Evolutionary conservation across 2,329 filamentous ascomycete species (phyloP), one percentile per base, ranked within the genome.

Genomic region (Thermothelomyces thermophilus): DNA sequence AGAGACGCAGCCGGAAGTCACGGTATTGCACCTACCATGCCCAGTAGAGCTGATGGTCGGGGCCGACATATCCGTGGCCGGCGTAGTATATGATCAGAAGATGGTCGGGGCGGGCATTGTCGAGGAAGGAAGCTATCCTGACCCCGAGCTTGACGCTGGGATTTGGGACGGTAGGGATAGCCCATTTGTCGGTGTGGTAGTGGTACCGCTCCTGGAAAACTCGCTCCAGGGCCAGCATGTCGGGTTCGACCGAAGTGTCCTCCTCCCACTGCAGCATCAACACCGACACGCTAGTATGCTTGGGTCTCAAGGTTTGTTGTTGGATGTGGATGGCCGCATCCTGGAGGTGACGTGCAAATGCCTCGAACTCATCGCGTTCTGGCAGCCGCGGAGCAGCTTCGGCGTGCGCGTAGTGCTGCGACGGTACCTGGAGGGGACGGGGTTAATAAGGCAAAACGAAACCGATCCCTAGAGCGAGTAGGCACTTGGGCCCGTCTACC

Each of bases 261-360:
- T 82, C 79, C 56, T 83, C 78, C 81, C 81, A 84, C 48, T 76
- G 72, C 52, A 84, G 58, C 42, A 84, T 65, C 30, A 84, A 66
- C 10, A 82, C 80, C 3, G 79, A 82, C 13, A 80, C 79, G 49
- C 73, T 74, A 16, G 69, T 73, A 56, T 84, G 82, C 20, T 74
- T 73, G 3, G 73, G 71, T 51, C 73, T 74, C 60, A 82, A 77
- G 40, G 77, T 78, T 65, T 83, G 80, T 55, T 77, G 74, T 62
- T 82, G 79, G 57, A 84, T 82, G 60, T 82, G 71, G 75, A 83
- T 82, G 56, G 81, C 80, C 43, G 80, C 81, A 73, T 84, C 81
- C 62, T 84, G 81, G 39, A 84, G 73, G 67, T 84, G 81, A 41
- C 80, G 75, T 52, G 80, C 81, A 62, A 84, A 84, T 46, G 78